A percentile compares a stretch with the other conserved stretches of the same genome.
phyloP scores from a whole-genome alignment of 2,329 filamentous ascomycete species.

The Keithomyces neogunnii region DNA sequence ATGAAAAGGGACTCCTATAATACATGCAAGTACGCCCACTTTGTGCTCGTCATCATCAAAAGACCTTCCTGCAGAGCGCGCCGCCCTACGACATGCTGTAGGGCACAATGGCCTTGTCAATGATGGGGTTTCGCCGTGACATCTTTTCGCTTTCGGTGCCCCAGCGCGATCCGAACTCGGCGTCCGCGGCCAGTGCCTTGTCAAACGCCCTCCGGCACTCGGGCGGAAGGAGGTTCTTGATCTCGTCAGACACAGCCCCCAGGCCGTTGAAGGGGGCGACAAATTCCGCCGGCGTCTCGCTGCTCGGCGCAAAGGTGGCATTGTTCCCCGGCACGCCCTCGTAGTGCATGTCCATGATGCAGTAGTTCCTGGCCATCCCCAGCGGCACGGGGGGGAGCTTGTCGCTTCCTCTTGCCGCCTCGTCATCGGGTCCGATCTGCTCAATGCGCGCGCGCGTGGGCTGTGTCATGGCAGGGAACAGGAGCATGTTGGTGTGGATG shows the following conservation, averaged over 20 bases:
- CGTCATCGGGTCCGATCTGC: slow-evolving; percentile 45
- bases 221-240: slow-evolving; percentile 55
- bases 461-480: slow-evolving; percentile 81
- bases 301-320: slow-evolving; percentile 34
- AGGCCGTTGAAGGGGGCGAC: slow-evolving; percentile 51
- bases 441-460: slow-evolving; percentile 81
- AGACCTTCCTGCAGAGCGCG: not conserved
- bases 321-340: slow-evolving; percentile 42
- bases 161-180: slow-evolving; percentile 68
- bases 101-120: slow-evolving; percentile 57
- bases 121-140: slow-evolving; percentile 42
- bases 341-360: slow-evolving; percentile 45
- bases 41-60: not conserved
- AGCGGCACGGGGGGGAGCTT: slow-evolving; percentile 40
- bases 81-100: slow-evolving; percentile 33
- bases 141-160: slow-evolving; percentile 54
- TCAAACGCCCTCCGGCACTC: slow-evolving; percentile 69
- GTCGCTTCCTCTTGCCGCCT: slow-evolving; percentile 18
- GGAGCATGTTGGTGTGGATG: slow-evolving; percentile 85
- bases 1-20: not conserved
- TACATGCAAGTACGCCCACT: not conserved
- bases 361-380: slow-evolving; percentile 46
- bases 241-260: slow-evolving; percentile 53
- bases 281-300: slow-evolving; percentile 35
- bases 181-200: slow-evolving; percentile 54